phyloP scores from a whole-genome alignment of 2,329 filamentous ascomycete genomes.

The Lachnellula suecica region DNA sequence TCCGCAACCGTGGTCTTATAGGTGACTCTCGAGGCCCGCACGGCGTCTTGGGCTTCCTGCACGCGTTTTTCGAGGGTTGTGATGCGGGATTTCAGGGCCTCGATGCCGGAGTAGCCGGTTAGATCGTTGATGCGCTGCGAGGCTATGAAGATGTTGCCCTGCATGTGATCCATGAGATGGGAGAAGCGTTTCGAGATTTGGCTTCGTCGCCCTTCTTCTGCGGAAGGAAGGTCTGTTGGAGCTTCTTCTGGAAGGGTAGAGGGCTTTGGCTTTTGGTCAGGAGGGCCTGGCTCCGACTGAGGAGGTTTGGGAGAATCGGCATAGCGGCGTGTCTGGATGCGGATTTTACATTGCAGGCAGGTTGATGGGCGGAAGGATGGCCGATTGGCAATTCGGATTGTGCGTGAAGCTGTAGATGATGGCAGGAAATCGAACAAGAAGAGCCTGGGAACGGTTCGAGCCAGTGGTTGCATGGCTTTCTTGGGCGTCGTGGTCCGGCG shows the following conservation, averaged over 20 bases:
- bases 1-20: constrained; percentile 84
- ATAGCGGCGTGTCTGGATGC: constrained; percentile 35
- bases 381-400: constrained; percentile 19
- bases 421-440: constrained; percentile 27
- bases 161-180: constrained; percentile 82
- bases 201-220: constrained; percentile 43
- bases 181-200: constrained; percentile 53
- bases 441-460: constrained; percentile 29
- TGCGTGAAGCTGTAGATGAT: constrained; percentile 17
- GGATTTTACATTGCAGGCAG: constrained; percentile 41
- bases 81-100: constrained; percentile 79
- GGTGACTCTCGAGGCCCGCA: constrained; percentile 68
- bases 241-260: constrained; percentile 11
- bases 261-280: not conserved
- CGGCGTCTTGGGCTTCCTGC: constrained; percentile 57
- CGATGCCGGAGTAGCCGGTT: constrained; percentile 91
- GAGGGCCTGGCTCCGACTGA: constrained; percentile 6
- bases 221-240: constrained; percentile 43
- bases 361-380: constrained; percentile 32
- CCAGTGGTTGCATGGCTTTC: constrained; percentile 32
- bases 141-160: constrained; percentile 80
- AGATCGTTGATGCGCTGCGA: constrained; percentile 89
- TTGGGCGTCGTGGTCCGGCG: constrained; percentile 8
- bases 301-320: constrained; percentile 30
- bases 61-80: constrained; percentile 61